Percentiles rank a stretch among this genome's conserved stretches.
Conservation (phyloP, 2,329 filamentous ascomycete genomes). For the Fusarium sp. region DNA sequence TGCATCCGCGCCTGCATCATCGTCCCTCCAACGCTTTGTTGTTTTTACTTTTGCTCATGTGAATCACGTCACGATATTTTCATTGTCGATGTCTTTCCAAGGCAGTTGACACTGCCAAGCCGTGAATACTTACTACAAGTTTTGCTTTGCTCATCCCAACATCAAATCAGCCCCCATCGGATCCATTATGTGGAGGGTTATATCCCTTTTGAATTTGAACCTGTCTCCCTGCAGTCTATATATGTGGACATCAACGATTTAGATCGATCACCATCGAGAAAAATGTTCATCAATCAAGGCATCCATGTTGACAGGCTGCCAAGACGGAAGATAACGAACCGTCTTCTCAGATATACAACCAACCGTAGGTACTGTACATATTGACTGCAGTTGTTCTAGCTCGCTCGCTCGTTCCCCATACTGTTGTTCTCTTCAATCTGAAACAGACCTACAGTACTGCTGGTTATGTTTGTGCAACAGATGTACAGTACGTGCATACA, state of each 20-base stretch:
- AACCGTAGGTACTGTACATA: background rate
- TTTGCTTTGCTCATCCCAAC: background rate
- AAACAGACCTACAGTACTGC: background rate
- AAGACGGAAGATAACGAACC: constrained; percentile 6
- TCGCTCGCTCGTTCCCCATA: background rate
- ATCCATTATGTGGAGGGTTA: constrained; percentile 6
- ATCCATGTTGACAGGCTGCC: background rate
- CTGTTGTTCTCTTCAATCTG: background rate
- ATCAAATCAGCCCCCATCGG: background rate
- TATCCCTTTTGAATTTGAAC: constrained; percentile 13
- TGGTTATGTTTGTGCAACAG: constrained; percentile 1
- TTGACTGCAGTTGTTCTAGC: background rate
- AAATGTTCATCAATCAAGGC: background rate
- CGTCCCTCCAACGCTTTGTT: constrained; percentile 21
- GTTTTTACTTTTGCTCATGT: background rate
- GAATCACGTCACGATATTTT: constrained; percentile 17
- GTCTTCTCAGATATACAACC: background rate
- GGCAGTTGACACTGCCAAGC: constrained; percentile 7
- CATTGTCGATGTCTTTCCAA: background rate
- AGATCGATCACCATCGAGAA: background rate
- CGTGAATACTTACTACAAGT: background rate
- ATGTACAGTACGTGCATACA: background rate
- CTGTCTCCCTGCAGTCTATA: background rate
- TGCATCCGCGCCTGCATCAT: constrained; percentile 15
- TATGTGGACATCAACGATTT: constrained; percentile 8